These are phyloP conservation scores for Mucor saturninus DNA, from an alignment of 371 early-diverging fungal genomes.

Conservation along the genomic window DNA sequence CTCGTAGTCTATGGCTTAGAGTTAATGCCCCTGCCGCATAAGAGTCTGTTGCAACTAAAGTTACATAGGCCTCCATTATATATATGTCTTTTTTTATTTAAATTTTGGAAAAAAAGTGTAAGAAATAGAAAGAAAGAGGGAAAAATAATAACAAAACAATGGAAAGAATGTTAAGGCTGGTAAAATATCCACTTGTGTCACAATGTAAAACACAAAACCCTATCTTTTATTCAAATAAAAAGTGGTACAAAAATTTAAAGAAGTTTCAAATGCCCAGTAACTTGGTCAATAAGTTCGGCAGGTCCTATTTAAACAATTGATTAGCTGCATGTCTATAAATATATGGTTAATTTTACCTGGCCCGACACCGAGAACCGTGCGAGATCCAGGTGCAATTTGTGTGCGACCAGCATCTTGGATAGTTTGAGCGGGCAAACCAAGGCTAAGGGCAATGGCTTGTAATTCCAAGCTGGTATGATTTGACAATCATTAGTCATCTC, in stretches of 20 bases:
- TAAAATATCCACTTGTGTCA: constrained; percentile 14
- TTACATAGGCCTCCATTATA: constrained; percentile 68
- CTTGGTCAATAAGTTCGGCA: constrained; percentile 73
- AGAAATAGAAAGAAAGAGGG: constrained; percentile 3
- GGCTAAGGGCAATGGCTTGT: constrained; percentile 69
- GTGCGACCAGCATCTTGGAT: constrained; percentile 98
- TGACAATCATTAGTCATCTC: not conserved
- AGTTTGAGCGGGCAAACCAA: constrained; percentile 78
- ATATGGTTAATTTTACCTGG: constrained; percentile 66
- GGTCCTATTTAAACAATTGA: constrained; percentile 55
- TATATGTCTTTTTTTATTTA: not conserved
- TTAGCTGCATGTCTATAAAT: no score
- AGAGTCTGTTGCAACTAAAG: constrained; percentile 74
- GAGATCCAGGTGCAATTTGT: constrained; percentile 95
- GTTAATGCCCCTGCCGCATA: constrained; percentile 90
- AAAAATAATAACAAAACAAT: constrained; percentile 3
- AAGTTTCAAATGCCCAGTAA: constrained; percentile 88
- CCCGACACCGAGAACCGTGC: constrained; percentile 96
- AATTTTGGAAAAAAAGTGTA: constrained; percentile 6
- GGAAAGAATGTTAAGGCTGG: not conserved
- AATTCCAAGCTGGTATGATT: constrained; percentile 64
- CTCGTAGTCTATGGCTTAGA: constrained; percentile 77
- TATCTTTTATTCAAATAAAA: not conserved
- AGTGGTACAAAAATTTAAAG: constrained; percentile 46
- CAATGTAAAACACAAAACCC: constrained; percentile 3